Evolutionary conservation across 78 protist species (phyloP).

Genomic region (Dictyostelium firmibasis): DNA sequence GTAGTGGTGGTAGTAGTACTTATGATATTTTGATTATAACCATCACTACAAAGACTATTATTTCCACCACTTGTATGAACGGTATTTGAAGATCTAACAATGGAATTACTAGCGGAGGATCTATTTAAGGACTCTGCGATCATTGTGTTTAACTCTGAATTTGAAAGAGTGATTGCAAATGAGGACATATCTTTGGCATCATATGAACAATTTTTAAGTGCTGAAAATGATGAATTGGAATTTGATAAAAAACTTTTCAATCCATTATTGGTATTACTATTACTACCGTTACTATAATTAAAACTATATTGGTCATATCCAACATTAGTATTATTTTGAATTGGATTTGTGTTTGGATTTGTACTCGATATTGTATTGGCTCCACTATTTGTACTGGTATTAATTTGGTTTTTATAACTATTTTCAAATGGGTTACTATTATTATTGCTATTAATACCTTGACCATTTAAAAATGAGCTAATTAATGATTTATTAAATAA

Average conservation of each 20-base stretch:
- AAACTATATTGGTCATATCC: neutral
- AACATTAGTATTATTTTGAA: neutral
- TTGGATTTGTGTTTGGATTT: neutral
- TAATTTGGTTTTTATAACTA: neutral
- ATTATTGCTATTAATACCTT: neutral
- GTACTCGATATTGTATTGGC: neutral
- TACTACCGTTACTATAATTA: neutral
- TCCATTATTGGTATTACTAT: neutral
- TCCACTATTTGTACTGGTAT: neutral
- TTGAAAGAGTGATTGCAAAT: conserved; percentile 3
- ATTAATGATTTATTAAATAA: conserved; percentile 62
- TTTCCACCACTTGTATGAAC: neutral
- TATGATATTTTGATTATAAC: neutral
- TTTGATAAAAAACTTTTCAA: neutral
- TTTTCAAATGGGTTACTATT: neutral
- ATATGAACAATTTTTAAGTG: conserved; percentile 6
- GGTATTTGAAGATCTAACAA: neutral
- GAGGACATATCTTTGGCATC: conserved; percentile 23
- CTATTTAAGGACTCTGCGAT: conserved; percentile 30
- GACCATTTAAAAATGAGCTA: conserved; percentile 40
- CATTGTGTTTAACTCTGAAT: conserved; percentile 28
- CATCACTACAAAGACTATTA: neutral
- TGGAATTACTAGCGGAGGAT: conserved; percentile 14
- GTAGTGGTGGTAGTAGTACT: neutral
- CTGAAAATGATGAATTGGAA: conserved; percentile 13